phyloP scores from a whole-genome alignment of 306 rosid species.

The Vigna nakashimae region DNA sequence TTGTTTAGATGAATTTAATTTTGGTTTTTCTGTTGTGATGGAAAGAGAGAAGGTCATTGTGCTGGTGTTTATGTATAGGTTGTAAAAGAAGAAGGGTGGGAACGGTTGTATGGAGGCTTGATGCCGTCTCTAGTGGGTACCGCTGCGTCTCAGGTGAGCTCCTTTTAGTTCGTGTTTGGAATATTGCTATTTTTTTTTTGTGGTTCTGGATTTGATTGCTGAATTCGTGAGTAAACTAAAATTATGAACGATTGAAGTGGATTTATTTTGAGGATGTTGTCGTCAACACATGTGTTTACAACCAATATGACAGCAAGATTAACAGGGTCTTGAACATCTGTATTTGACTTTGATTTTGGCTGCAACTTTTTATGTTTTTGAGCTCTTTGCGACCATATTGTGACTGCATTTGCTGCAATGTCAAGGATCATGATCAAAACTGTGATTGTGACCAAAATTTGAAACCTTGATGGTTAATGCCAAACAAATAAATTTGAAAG shows the following conservation, averaged over 20 bases:
- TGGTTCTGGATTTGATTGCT: not conserved
- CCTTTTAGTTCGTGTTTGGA: slow-evolving; percentile 29
- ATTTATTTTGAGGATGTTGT: slow-evolving; percentile 17
- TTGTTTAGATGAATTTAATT: slow-evolving; percentile 22
- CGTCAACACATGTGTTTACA: not conserved
- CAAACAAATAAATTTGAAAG: slow-evolving; percentile 3
- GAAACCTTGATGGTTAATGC: not conserved
- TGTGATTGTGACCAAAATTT: not conserved
- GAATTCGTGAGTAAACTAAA: slow-evolving; percentile 12
- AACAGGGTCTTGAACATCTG: not conserved
- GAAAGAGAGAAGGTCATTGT: slow-evolving; percentile 3
- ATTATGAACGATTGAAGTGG: not conserved
- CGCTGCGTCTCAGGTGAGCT: slow-evolving; percentile 93
- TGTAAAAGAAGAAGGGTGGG: slow-evolving; percentile 93
- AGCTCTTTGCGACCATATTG: not conserved
- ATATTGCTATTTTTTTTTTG: not conserved
- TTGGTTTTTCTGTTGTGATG: not conserved
- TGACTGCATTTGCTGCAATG: not conserved
- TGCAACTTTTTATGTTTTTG: not conserved
- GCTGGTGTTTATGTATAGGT: slow-evolving; percentile 56
- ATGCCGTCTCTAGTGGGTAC: slow-evolving; percentile 83
- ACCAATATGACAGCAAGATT: not conserved
- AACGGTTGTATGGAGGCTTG: slow-evolving; percentile 86
- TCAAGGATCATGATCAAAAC: not conserved
- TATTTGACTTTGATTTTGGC: not conserved